phyloP scores from a whole-genome alignment of 1,139 yeast genomes.

The Blastobotrys indianensis region DNA sequence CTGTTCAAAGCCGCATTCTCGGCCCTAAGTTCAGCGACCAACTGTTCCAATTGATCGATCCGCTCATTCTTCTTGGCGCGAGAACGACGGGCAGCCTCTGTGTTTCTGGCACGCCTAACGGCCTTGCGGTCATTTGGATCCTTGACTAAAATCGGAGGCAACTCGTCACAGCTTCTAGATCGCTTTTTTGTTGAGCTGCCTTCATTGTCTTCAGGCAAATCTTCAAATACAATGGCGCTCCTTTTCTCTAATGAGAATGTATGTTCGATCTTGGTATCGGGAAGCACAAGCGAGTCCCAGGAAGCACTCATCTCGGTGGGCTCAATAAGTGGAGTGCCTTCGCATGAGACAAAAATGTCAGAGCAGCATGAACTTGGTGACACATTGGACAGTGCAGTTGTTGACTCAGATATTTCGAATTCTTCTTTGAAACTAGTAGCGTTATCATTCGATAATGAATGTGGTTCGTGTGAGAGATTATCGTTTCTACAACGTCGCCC shows the following conservation, averaged over 20 bases:
- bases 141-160: slow-evolving; percentile 49
- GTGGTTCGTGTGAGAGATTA: no score
- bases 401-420: no score
- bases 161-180: slow-evolving; percentile 1
- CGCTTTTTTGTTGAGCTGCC: neutral
- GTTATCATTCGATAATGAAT: no score
- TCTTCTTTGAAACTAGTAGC: no score
- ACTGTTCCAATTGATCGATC: slow-evolving; percentile 70
- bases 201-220: neutral
- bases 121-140: slow-evolving; percentile 57
- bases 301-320: no score
- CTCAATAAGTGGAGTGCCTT: no score
- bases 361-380: no score
- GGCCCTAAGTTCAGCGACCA: slow-evolving; percentile 55
- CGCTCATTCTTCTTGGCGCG: slow-evolving; percentile 87
- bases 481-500: no score
- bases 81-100: slow-evolving; percentile 93
- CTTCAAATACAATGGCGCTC: slow-evolving; percentile 18
- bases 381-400: no score
- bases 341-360: no score
- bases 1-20: slow-evolving; percentile 48
- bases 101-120: slow-evolving; percentile 81
- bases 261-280: slow-evolving; percentile 7
- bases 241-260: slow-evolving; percentile 18
- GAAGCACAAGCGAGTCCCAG: no score